A percentile compares a stretch with the other conserved stretches of the same genome.
These are phyloP conservation scores for Solanum paucissectum DNA, from an alignment of 257 asterid species.

Conservation along the genomic window DNA sequence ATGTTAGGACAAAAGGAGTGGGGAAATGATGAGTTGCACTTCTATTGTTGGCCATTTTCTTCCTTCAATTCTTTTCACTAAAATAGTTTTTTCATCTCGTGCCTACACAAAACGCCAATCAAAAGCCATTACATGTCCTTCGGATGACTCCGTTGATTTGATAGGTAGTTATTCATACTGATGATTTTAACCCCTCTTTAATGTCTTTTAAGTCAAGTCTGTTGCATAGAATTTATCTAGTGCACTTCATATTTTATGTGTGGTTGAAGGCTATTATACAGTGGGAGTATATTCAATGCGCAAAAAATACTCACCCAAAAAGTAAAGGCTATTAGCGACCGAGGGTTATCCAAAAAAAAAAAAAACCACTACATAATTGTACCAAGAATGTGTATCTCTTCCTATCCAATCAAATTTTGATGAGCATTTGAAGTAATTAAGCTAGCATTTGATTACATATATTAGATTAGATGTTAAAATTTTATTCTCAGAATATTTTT, in stretches of 20 bases:
- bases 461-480: not conserved
- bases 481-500: not conserved
- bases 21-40: not conserved
- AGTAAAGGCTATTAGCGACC: too few relatives aligned
- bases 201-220: too few relatives aligned
- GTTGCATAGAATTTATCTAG: fast-evolving
- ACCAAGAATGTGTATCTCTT: not conserved
- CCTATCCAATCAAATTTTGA: not conserved
- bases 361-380: not conserved
- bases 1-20: not conserved
- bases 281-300: too few relatives aligned
- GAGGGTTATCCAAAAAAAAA: too few relatives aligned
- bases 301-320: too few relatives aligned
- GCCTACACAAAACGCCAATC: not conserved
- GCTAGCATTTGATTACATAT: not conserved
- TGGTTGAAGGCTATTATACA: too few relatives aligned
- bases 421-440: not conserved
- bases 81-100: not conserved
- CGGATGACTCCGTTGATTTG: not conserved
- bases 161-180: fast-evolving
- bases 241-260: too few relatives aligned
- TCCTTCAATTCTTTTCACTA: not conserved
- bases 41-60: not conserved
- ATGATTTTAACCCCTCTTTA: fast-evolving
- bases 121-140: not conserved